Evolutionary conservation across 2,329 filamentous ascomycete genomes (phyloP).

Genomic region (Paraconiothyrium brasiliense): DNA sequence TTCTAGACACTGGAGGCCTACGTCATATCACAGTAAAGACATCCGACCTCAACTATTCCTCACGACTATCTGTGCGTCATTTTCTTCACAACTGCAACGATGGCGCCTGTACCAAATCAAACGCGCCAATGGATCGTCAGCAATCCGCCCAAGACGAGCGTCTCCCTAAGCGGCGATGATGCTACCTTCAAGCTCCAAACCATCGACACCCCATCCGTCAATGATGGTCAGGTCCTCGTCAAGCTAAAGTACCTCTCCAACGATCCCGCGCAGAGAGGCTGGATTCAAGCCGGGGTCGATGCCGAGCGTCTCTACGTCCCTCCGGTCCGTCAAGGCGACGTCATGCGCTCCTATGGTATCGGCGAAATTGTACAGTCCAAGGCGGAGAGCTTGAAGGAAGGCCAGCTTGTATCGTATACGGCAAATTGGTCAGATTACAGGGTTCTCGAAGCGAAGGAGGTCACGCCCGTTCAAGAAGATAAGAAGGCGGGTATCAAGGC

Average conservation of each 20-base stretch:
- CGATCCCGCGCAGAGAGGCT: slow-evolving; percentile 63
- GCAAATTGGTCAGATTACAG: slow-evolving; percentile 73
- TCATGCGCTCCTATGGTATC: slow-evolving; percentile 72
- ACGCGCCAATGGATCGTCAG: slow-evolving; percentile 57
- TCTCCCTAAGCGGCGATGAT: slow-evolving; percentile 48
- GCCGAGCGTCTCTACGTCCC: slow-evolving; percentile 58
- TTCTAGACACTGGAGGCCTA: neutral
- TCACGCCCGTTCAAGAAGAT: slow-evolving; percentile 40
- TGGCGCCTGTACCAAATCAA: slow-evolving; percentile 38
- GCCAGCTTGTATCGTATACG: slow-evolving; percentile 65
- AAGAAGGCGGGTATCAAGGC: slow-evolving; percentile 47
- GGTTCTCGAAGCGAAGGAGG: slow-evolving; percentile 55
- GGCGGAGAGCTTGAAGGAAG: slow-evolving; percentile 61
- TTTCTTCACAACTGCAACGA: slow-evolving; percentile 20
- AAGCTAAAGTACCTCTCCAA: slow-evolving; percentile 58
- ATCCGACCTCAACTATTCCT: neutral
- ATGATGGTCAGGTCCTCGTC: slow-evolving; percentile 56
- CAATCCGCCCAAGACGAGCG: slow-evolving; percentile 50
- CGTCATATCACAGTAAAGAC: neutral
- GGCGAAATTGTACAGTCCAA: slow-evolving; percentile 69
- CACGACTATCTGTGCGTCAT: neutral
- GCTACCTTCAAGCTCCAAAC: slow-evolving; percentile 53
- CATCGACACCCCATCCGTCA: slow-evolving; percentile 44
- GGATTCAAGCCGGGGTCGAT: slow-evolving; percentile 56
- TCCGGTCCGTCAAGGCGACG: slow-evolving; percentile 55